A percentile compares a stretch with the other conserved stretches of the same genome.
Evolutionary conservation across 768 basidiomycete genomes (phyloP).

Genomic region (Phaeotremella skinneri): DNA sequence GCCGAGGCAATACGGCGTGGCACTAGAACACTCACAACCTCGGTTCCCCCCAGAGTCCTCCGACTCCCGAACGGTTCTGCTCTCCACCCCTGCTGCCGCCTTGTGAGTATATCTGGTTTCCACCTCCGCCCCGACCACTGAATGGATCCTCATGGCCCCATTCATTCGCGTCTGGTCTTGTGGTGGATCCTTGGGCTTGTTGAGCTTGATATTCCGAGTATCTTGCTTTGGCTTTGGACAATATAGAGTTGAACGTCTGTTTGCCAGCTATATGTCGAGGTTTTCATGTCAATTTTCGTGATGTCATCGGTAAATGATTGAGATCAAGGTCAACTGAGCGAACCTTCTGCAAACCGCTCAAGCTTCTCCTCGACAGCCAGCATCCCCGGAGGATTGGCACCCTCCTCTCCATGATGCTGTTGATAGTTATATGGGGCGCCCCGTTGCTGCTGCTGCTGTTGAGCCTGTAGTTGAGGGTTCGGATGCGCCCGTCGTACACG

Average conservation of each 20-base stretch:
- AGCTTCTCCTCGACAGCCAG: slow-evolving; percentile 47
- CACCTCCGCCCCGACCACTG: not conserved
- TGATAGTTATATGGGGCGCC: slow-evolving; percentile 7
- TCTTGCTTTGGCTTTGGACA: slow-evolving; percentile 42
- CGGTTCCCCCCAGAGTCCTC: slow-evolving; percentile 20
- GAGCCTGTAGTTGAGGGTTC: slow-evolving; percentile 10
- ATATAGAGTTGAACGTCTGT: slow-evolving; percentile 48
- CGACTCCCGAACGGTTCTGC: slow-evolving; percentile 26
- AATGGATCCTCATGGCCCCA: slow-evolving; percentile 10
- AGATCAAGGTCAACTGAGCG: slow-evolving; percentile 11
- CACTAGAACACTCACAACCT: slow-evolving; percentile 30
- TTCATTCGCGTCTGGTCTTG: slow-evolving; percentile 1
- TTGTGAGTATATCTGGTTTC: not conserved
- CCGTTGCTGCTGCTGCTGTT: slow-evolving; percentile 5
- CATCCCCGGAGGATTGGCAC: slow-evolving; percentile 40
- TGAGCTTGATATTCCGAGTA: slow-evolving; percentile 44
- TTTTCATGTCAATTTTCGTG: not conserved
- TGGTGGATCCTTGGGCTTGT: slow-evolving; percentile 17
- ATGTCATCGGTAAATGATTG: not conserved
- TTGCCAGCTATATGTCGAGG: slow-evolving; percentile 39
- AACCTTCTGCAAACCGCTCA: slow-evolving; percentile 46
- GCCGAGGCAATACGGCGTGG: too few species aligned
- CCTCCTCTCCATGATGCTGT: slow-evolving; percentile 12
- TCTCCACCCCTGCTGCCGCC: slow-evolving; percentile 38
- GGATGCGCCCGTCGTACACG: slow-evolving; percentile 32